Conservation (phyloP, 2,329 filamentous ascomycete genomes). For the Colletotrichum neosansevieriae region DNA sequence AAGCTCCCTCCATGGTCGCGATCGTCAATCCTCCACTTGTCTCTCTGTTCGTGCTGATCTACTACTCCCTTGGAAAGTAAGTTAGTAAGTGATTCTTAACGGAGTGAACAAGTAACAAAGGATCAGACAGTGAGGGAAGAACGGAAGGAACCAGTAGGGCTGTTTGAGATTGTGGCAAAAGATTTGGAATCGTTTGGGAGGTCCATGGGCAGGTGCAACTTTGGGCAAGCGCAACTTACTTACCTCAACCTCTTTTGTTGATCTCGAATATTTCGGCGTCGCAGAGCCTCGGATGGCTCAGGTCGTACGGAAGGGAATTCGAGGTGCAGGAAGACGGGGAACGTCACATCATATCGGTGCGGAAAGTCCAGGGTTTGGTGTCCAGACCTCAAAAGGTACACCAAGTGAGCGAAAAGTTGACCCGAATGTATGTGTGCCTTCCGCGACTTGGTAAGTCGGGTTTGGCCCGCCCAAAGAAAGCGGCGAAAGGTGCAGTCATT, state of each 20-base stretch:
- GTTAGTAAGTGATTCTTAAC: constrained; percentile 20
- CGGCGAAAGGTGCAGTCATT: constrained; percentile 17
- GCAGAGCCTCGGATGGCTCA: constrained; percentile 41
- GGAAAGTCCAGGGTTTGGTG: constrained; percentile 8
- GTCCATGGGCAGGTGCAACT: constrained; percentile 1
- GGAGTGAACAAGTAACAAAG: neutral
- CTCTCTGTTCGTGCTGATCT: constrained; percentile 20
- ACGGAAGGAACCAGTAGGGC: neutral
- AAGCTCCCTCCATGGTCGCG: constrained; percentile 82
- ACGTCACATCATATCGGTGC: constrained; percentile 42
- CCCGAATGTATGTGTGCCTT: constrained; percentile 22
- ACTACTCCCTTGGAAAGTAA: constrained; percentile 13
- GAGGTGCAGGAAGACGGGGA: constrained; percentile 31
- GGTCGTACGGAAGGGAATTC: constrained; percentile 41
- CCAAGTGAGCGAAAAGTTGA: constrained; percentile 15
- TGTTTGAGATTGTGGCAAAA: neutral
- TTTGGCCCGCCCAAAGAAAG: constrained; percentile 12
- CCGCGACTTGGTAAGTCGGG: constrained; percentile 11
- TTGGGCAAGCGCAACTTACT: constrained; percentile 28
- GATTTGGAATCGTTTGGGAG: constrained; percentile 7
- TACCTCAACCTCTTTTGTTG: constrained; percentile 29
- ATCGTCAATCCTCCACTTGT: constrained; percentile 37
- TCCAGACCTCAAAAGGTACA: constrained; percentile 27
- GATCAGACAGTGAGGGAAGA: constrained; percentile 1
- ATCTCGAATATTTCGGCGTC: constrained; percentile 40